These are phyloP conservation scores for Penicillium janthinellum DNA, from an alignment of 2,329 filamentous ascomycete species.

Conservation along the genomic window DNA sequence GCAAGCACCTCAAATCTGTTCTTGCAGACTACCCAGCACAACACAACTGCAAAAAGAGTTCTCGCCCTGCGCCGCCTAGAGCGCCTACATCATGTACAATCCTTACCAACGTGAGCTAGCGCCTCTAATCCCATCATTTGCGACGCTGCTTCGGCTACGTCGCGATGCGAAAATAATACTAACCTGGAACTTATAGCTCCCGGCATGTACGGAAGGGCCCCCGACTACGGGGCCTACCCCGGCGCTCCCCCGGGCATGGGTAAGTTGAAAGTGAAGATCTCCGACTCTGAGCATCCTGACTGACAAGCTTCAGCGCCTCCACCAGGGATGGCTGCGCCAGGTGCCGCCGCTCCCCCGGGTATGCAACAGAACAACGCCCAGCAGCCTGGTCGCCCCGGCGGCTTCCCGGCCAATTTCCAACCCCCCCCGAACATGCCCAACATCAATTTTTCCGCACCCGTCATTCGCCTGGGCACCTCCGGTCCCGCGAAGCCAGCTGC, in stretches of 20 bases:
- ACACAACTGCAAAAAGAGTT: neutral
- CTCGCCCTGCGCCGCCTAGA: conserved; percentile 3
- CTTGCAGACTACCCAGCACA: neutral
- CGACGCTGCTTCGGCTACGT: neutral
- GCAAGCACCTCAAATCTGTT: neutral
- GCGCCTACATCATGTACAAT: conserved; percentile 44
- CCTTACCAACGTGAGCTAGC: conserved; percentile 44
- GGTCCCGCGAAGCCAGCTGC: conserved; percentile 62
- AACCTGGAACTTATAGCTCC: conserved; percentile 33
- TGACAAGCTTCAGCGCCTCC: conserved; percentile 61
- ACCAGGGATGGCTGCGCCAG: conserved; percentile 77
- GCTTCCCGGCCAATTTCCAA: conserved; percentile 81
- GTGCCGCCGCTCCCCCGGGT: conserved; percentile 75
- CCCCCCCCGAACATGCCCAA: conserved; percentile 89
- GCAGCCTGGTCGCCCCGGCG: conserved; percentile 77
- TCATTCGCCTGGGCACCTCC: conserved; percentile 87
- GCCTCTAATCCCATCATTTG: conserved; percentile 1
- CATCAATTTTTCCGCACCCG: conserved; percentile 96
- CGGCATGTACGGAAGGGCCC: conserved; percentile 66
- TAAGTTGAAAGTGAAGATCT: conserved; percentile 47
- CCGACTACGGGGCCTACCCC: conserved; percentile 72
- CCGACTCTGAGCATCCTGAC: conserved; percentile 5
- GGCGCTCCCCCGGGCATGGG: conserved; percentile 80
- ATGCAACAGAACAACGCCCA: conserved; percentile 73
- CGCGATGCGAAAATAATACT: conserved; percentile 11